Base-by-base conservation (phyloP, 2,329 filamentous ascomycete genomes). In the Hymenoscyphus fraxineus region DNA sequence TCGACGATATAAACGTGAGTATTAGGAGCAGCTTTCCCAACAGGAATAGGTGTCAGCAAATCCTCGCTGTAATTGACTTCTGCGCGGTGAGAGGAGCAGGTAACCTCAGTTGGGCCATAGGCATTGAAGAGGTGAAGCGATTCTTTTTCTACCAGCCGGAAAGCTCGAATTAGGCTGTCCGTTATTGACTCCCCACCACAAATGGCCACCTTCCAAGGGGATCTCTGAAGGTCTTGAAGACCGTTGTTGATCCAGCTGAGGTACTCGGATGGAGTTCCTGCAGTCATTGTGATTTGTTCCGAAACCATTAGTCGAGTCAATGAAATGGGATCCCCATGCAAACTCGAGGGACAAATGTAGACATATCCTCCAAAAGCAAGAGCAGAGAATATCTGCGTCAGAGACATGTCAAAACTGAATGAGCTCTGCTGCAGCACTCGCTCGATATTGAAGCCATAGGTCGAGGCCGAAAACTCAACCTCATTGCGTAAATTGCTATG, bases 231-330 rank as follows among this genome's bases (percentile, higher is more conserved):
- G 27, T 27, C 27, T 27, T 27, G 27, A 27, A 27, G 27, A 27
- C 27, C 27, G 27, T 27, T 27, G 27, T 27, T 27, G 27, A 27
- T 27, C 68, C 67, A 69, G 19, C 15, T 39, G 5, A 40, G n/a
- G 40, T 72, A 72, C 56, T 71, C 70, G 32, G 70, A 68, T 5
- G 71, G 70, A 7, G 69, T 71, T 2, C 65, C 70, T 3, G 35
- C 51, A 1, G 71, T 70, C 32, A 65, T 62, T 0, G 71, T 70
- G 27, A 72, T 65, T 13, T 61, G n/a, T 15, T 70, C 54, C 13
- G 40, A 31, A 15, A 16, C 6, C 9, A 73, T 68, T 13, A 72
- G 19, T n/a, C 67, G 65, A 10, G 61, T 57, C 6, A 72, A 58
- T 40, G 64, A 68, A 27, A 64, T 22, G 1, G 71, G 60, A 59